Base-by-base conservation (phyloP, 176 grass and related monocot species). In the Eragrostis curvula region DNA sequence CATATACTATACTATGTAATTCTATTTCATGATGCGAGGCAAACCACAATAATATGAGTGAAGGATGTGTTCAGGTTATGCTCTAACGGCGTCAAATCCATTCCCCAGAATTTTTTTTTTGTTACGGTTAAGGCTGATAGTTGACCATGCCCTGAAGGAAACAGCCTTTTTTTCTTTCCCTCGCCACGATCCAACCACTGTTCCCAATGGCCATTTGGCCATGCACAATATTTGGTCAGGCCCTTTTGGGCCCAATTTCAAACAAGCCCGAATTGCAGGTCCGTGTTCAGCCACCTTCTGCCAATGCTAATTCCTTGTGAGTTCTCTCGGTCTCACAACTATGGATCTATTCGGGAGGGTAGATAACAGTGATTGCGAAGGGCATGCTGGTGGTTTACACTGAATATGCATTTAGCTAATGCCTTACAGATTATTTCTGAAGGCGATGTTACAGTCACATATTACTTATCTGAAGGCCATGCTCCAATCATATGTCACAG, bases 351-450 rank as follows among this genome's bases (percentile, higher is more conserved):
- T 20, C 24, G 21, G 55, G 24, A 58, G 21, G 21, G 21, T 23
- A 56, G 21, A n/a, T 58, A 58, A 58, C 8, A 23, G 8, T 15
- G 17, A 15, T 55, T 55, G 18, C 51, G 21, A 18, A 18, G 18
- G 18, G 8, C 51, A 55, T 21, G 51, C 13, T 12, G 55, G 8
- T 57, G 20, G 23, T 57, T 57, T 8, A 57, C 20, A 57, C 7
- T 57, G 55, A 57, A 57, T 57, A 9, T 27, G 23, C 23, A 12
- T 60, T 17, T 60, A 18, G 24, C 21, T 71, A 79, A 18, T 65
- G 60, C 17, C 29, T 17, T 20, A 47, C 20, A 63, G 32, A 25
- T 67, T 75, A 43, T 43, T 87, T 81, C 4, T 56, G 9, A 80
- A 81, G n/a, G 42, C 21, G 24, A 23, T 49, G 25, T 11, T 16